Evolutionary conservation across 2,329 filamentous ascomycete species (phyloP), one percentile per base, ranked within the genome.

Genomic region (Fusarium sp.): DNA sequence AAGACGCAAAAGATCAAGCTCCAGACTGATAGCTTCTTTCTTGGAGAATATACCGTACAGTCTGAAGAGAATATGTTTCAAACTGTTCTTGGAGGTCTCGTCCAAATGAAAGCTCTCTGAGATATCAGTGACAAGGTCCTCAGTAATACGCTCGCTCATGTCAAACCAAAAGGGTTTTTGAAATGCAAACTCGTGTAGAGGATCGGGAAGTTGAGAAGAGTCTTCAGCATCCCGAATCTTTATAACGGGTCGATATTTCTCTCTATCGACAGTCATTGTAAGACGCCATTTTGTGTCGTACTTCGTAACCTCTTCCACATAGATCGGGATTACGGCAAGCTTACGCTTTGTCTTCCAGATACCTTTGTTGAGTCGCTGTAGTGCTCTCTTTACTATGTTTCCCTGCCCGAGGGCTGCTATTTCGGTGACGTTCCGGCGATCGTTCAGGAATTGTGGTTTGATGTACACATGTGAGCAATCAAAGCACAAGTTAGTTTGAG

Each of bases 21-120:
- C 82, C 4, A 87, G 73, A 1, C 81, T 74, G 8, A 80, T 84
- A 1, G 84, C 85, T 50, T 88, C 84, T 26, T 80, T 81, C 13
- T 80, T 76, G 2, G 68, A 66, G 63, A 88, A 88, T 3, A 86
- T 76, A 0, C 38, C 58, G 50, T 74, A 77, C 9, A 81, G 37
- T 2, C 63, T 54, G 2, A 23, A 47, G 6, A 78, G 63, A 7
- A 78, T 66, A 2, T 38, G 18, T 2, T 58, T n/a, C 6, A 81
- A 60, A 10, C 66, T 70, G 2, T 49, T 18, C 4, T 29, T 20
- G 2, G 70, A 57, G 3, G 39, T 6, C 0, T 20, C 20, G 2
- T 46, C 26, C 9, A 63, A 39, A 0, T 35, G 11, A 3, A 77
- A 42, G 6, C 35, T 46, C 10, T 26, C 21, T 2, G 57, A 54